Percentiles rank a stretch among this genome's conserved stretches.
Evolutionary conservation across 148 eudicot species (phyloP).

Genomic region (Rheum nobile): DNA sequence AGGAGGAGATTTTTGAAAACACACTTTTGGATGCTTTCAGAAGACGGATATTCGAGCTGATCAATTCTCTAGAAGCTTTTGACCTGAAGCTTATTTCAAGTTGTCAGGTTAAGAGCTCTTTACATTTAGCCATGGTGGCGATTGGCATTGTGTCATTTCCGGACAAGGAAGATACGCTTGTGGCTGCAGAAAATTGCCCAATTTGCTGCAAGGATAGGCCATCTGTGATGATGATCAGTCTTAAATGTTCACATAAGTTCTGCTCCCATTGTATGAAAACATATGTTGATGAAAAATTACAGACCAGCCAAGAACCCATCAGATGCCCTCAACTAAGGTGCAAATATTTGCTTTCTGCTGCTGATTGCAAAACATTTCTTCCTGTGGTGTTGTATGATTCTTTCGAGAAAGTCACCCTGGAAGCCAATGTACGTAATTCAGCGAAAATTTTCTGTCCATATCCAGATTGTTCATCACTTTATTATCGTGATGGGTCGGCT

Average conservation of each 20-base stretch:
- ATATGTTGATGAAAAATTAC: conserved; percentile 54
- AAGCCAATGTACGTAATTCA: conserved; percentile 30
- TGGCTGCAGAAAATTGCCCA: conserved; percentile 35
- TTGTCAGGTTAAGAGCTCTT: conserved; percentile 34
- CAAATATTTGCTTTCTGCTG: conserved; percentile 39
- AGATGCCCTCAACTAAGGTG: conserved; percentile 56
- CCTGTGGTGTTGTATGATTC: conserved; percentile 43
- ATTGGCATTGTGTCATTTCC: conserved; percentile 41
- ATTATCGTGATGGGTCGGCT: conserved; percentile 44
- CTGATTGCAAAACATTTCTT: conserved; percentile 55
- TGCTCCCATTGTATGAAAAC: conserved; percentile 35
- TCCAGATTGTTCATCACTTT: conserved; percentile 46
- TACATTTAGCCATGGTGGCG: conserved; percentile 55
- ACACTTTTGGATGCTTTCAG: conserved; percentile 57
- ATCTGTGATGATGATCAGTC: conserved; percentile 33
- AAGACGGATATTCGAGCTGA: conserved; percentile 41
- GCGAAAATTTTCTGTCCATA: conserved; percentile 59
- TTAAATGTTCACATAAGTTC: conserved; percentile 62
- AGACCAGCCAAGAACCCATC: conserved; percentile 43
- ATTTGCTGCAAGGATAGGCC: conserved; percentile 67
- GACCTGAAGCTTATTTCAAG: conserved; percentile 30
- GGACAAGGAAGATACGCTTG: conserved; percentile 13
- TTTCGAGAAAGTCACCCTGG: conserved; percentile 37
- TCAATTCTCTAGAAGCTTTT: conserved; percentile 38
- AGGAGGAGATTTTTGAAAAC: conserved; percentile 29